These are phyloP conservation scores for Fusarium sarcochroum DNA, from an alignment of 2,329 filamentous ascomycete genomes.

Conservation along the genomic window DNA sequence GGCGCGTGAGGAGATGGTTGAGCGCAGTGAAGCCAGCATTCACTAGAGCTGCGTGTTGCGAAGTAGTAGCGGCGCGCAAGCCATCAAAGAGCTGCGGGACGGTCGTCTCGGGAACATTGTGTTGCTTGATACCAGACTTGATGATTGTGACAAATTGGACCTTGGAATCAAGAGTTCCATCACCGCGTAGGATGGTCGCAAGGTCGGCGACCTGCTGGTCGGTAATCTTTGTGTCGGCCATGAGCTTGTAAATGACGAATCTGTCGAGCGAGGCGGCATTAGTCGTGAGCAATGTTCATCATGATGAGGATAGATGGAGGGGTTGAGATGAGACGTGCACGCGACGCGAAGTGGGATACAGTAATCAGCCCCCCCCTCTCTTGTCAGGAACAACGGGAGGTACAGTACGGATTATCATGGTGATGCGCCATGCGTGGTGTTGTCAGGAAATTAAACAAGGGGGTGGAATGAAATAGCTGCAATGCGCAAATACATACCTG, in stretches of 20 bases:
- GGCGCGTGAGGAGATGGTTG: constrained; percentile 87
- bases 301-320: constrained; percentile 17
- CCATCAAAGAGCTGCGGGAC: constrained; percentile 85
- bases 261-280: constrained; percentile 24
- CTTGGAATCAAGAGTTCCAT: constrained; percentile 78
- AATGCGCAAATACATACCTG: constrained; percentile 35
- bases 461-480: not conserved
- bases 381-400: constrained; percentile 2
- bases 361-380: constrained; percentile 20
- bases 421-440: constrained; percentile 36
- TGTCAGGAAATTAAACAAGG: constrained; percentile 28
- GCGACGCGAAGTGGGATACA: constrained; percentile 36
- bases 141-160: constrained; percentile 78
- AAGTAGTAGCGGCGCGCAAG: constrained; percentile 79
- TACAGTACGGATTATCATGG: constrained; percentile 22
- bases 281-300: constrained; percentile 22
- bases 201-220: constrained; percentile 71
- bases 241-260: constrained; percentile 48
- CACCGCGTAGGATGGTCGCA: constrained; percentile 67
- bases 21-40: constrained; percentile 90
- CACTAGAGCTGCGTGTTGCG: constrained; percentile 82
- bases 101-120: constrained; percentile 83
- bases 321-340: constrained; percentile 25
- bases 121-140: constrained; percentile 93
- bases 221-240: constrained; percentile 70